Conservation (phyloP, 148 eudicot genomes). For the Fagopyrum homotropicum region DNA sequence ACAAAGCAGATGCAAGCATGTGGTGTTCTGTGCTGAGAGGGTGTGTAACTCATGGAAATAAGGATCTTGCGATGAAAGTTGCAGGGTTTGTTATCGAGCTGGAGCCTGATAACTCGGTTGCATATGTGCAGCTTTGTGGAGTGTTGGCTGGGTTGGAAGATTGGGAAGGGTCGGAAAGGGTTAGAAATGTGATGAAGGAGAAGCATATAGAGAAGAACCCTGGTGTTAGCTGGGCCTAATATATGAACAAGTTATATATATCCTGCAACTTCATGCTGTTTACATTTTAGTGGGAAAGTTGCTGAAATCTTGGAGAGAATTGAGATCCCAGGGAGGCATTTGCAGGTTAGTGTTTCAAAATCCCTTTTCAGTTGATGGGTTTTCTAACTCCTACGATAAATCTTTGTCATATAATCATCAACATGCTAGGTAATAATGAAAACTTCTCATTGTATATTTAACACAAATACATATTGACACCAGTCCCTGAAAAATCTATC, state of each 20-base stretch:
- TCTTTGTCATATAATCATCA: too few species aligned
- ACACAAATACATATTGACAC: too few species aligned
- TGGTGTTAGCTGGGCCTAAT: constrained; percentile 42
- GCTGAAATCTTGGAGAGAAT: too few species aligned
- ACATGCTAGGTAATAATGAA: too few species aligned
- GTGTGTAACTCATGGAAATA: constrained; percentile 68
- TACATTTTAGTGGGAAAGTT: too few species aligned
- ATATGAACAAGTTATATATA: background rate
- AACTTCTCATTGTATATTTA: too few species aligned
- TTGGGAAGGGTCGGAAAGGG: constrained; percentile 58
- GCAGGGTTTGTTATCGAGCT: constrained; percentile 43
- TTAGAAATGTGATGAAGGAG: constrained; percentile 57
- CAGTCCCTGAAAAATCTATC: too few species aligned
- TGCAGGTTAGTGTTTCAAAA: too few species aligned
- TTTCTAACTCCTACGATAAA: too few species aligned
- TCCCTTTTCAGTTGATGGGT: too few species aligned
- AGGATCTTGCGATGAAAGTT: constrained; percentile 47
- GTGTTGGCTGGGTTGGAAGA: constrained; percentile 66
- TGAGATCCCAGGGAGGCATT: too few species aligned
- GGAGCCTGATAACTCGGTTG: constrained; percentile 66
- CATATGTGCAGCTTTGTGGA: constrained; percentile 70
- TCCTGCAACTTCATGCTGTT: too few species aligned
- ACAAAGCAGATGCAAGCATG: constrained; percentile 53
- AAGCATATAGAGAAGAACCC: constrained; percentile 48
- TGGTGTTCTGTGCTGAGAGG: constrained; percentile 79